Evolutionary conservation across 306 rosid genomes (phyloP).

Genomic region (Senna siamea): DNA sequence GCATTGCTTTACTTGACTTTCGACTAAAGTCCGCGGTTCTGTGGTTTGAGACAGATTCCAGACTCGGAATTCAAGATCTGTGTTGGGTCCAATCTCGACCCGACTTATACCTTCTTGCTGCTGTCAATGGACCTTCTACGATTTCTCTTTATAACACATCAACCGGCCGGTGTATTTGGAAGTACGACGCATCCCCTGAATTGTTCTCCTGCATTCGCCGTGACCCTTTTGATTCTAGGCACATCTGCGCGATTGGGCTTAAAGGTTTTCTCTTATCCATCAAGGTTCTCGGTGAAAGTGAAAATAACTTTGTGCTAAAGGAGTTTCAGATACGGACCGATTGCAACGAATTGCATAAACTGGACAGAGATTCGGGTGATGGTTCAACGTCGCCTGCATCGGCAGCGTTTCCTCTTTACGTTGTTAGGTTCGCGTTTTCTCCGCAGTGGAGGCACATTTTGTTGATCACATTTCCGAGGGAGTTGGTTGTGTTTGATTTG

Average conservation of each 20-base stretch:
- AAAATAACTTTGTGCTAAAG: slow-evolving; percentile 61
- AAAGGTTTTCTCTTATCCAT: slow-evolving; percentile 75
- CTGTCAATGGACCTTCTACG: slow-evolving; percentile 71
- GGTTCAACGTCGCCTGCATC: slow-evolving; percentile 57
- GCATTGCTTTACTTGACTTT: slow-evolving; percentile 81
- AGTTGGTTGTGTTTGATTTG: slow-evolving; percentile 84
- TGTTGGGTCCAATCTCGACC: slow-evolving; percentile 86
- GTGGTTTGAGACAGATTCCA: slow-evolving; percentile 80
- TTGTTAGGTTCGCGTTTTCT: slow-evolving; percentile 66
- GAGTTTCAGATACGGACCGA: slow-evolving; percentile 80
- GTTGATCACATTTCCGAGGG: slow-evolving; percentile 85
- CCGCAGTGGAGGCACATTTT: slow-evolving; percentile 81
- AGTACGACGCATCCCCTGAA: slow-evolving; percentile 85
- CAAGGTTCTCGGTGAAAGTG: slow-evolving; percentile 66
- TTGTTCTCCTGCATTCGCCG: slow-evolving; percentile 78
- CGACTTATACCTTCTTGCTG: slow-evolving; percentile 66
- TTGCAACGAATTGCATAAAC: slow-evolving; percentile 59
- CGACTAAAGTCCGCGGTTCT: slow-evolving; percentile 60
- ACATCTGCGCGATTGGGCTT: slow-evolving; percentile 75
- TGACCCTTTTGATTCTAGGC: slow-evolving; percentile 95
- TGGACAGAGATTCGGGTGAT: slow-evolving; percentile 65
- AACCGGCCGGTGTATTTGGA: slow-evolving; percentile 85
- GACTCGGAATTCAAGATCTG: slow-evolving; percentile 76
- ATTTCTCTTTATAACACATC: slow-evolving; percentile 67
- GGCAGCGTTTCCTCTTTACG: slow-evolving; percentile 64